Evolutionary conservation across 2,329 filamentous ascomycete species (phyloP).

Genomic region (Botrytis pseudocinerea): DNA sequence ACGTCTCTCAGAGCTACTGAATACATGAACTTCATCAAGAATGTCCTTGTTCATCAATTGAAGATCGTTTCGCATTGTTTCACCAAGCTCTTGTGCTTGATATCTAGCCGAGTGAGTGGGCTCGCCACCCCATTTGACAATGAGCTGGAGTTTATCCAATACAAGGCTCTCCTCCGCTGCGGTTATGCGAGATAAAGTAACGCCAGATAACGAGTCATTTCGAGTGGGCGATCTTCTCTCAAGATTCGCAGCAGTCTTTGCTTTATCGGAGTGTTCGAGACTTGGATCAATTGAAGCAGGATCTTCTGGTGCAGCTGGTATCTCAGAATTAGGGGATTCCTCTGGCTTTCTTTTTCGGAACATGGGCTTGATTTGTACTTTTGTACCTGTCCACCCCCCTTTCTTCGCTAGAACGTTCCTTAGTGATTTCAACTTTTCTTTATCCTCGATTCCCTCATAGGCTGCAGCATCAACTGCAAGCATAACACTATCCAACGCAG

Average conservation of each 20-base stretch:
- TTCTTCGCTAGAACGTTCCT: conserved; percentile 90
- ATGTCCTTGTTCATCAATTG: conserved; percentile 90
- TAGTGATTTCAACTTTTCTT: conserved; percentile 79
- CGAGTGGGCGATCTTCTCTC: conserved; percentile 56
- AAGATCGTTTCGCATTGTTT: conserved; percentile 94
- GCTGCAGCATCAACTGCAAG: conserved; percentile 83
- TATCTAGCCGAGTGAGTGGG: conserved; percentile 97
- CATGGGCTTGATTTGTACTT: conserved; percentile 99
- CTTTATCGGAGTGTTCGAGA: conserved; percentile 22
- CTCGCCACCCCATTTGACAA: conserved; percentile 99
- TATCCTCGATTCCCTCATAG: conserved; percentile 77
- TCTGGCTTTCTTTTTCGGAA: conserved; percentile 84
- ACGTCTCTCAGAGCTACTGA: conserved; percentile 91
- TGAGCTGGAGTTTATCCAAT: conserved; percentile 92
- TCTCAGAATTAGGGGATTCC: conserved; percentile 41
- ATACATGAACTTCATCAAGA: conserved; percentile 89
- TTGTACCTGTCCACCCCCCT: conserved; percentile 90
- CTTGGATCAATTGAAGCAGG: conserved; percentile 2
- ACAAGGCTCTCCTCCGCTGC: conserved; percentile 91
- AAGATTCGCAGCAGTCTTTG: conserved; percentile 21
- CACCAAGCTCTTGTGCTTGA: conserved; percentile 89
- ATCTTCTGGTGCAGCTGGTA: conserved; percentile 4
- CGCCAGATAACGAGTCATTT: conserved; percentile 83
- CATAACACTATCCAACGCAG: conserved; percentile 83
- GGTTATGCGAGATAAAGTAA: conserved; percentile 91